Conservation (phyloP, 2,329 filamentous ascomycete genomes). For the Phialocephala sp. region DNA sequence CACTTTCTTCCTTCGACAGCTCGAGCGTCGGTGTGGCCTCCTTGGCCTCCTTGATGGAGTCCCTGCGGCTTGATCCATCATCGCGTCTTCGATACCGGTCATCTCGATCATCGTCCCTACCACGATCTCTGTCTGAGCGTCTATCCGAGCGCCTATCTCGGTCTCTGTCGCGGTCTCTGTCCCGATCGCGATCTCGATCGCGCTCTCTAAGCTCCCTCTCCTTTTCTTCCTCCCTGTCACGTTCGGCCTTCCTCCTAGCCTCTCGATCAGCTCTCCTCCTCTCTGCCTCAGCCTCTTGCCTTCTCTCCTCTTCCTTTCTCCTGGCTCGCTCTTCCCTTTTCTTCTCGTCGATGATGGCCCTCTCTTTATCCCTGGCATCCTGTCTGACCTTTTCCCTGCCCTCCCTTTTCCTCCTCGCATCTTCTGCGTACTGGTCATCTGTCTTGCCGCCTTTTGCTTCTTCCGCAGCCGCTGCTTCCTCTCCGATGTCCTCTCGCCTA, state of each 20-base stretch:
- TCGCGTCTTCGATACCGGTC: constrained; percentile 38
- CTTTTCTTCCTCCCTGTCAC: constrained; percentile 37
- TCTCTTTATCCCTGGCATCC: constrained; percentile 62
- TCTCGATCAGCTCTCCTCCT: constrained; percentile 46
- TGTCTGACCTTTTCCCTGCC: constrained; percentile 67
- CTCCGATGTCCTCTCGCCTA: constrained; percentile 70
- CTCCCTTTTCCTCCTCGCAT: constrained; percentile 64
- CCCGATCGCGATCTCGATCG: constrained; percentile 43
- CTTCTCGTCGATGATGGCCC: constrained; percentile 65
- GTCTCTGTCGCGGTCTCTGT: constrained; percentile 47
- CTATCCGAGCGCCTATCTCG: constrained; percentile 40
- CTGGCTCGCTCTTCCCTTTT: constrained; percentile 56
- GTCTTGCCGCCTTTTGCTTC: constrained; percentile 69
- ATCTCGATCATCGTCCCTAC: constrained; percentile 31
- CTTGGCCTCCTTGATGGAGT: constrained; percentile 26
- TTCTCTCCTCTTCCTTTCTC: constrained; percentile 57
- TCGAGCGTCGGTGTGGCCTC: constrained; percentile 32
- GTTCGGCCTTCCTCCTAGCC: constrained; percentile 38
- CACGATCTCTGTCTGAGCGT: constrained; percentile 29
- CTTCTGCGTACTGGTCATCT: constrained; percentile 74
- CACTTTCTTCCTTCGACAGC: constrained; percentile 43
- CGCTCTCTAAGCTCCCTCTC: constrained; percentile 31
- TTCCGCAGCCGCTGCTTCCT: constrained; percentile 71
- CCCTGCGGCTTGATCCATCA: constrained; percentile 29
- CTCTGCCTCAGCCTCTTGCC: constrained; percentile 52